A percentile compares a stretch with the other conserved stretches of the same genome.
These are phyloP conservation scores for Leccinum disarticulatum DNA, from an alignment of 768 basidiomycete genomes.

Conservation along the genomic window DNA sequence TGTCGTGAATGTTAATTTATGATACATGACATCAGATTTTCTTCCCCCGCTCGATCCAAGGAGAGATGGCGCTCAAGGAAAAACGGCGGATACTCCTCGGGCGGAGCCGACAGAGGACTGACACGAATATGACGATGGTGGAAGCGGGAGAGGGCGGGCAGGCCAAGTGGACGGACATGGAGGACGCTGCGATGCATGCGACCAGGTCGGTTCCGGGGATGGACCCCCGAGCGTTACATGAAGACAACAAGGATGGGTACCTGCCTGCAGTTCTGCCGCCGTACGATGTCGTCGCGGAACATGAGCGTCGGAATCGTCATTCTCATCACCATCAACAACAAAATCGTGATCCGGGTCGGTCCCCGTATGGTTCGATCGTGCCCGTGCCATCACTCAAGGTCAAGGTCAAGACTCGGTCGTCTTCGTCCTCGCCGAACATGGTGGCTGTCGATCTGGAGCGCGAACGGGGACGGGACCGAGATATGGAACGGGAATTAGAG, in stretches of 20 bases:
- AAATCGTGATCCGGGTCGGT: background rate
- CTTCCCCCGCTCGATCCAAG: constrained; percentile 76
- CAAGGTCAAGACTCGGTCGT: background rate
- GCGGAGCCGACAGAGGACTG: background rate
- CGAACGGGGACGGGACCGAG: background rate
- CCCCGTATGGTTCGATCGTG: background rate
- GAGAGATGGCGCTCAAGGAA: constrained; percentile 57
- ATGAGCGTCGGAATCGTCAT: background rate
- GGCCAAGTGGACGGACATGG: background rate
- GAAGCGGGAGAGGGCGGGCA: background rate
- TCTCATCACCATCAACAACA: background rate
- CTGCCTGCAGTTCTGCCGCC: background rate
- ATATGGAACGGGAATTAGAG: background rate
- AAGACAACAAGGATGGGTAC: background rate
- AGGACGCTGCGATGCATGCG: background rate
- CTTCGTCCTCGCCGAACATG: background rate
- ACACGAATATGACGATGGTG: background rate
- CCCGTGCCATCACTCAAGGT: background rate
- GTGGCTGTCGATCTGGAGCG: background rate
- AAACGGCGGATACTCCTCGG: constrained; percentile 30
- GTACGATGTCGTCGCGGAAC: background rate
- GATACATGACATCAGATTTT: constrained; percentile 53
- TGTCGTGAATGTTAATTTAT: background rate
- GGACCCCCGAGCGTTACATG: background rate
- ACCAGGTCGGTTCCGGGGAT: background rate